phyloP scores from a whole-genome alignment of 495 filamentous ascomycete species.

The Astrothelium subdiscretum region DNA sequence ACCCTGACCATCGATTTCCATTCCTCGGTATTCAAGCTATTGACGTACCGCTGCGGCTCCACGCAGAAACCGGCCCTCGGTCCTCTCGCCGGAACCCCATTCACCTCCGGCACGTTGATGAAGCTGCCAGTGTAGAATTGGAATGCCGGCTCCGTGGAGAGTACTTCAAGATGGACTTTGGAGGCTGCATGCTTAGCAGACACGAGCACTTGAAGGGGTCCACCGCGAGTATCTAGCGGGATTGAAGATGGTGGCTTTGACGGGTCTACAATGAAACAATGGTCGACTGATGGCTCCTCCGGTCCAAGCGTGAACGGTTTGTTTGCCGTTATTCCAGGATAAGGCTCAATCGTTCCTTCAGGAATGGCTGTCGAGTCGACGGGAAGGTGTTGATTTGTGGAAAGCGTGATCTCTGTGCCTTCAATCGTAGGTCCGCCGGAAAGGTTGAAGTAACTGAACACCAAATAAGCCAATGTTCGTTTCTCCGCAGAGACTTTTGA shows the following conservation, averaged over 20 bases:
- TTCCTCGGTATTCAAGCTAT: slow-evolving; percentile 67
- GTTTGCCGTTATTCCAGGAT: slow-evolving; percentile 49
- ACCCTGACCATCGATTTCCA: slow-evolving; percentile 68
- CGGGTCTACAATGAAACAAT: slow-evolving; percentile 42
- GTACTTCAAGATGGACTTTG: slow-evolving; percentile 67
- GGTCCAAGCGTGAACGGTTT: slow-evolving; percentile 57
- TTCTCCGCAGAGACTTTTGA: too few relatives aligned
- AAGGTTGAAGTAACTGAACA: slow-evolving; percentile 86
- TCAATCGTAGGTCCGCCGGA: slow-evolving; percentile 53
- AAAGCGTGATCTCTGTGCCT: slow-evolving; percentile 62
- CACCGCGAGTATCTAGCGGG: slow-evolving; percentile 63
- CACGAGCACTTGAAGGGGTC: slow-evolving; percentile 51
- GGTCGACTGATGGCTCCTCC: slow-evolving; percentile 64
- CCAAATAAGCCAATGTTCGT: background rate
- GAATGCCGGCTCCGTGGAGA: slow-evolving; percentile 88
- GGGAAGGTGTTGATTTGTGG: slow-evolving; percentile 61
- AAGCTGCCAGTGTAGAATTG: slow-evolving; percentile 89
- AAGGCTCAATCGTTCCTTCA: slow-evolving; percentile 35
- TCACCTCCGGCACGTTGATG: slow-evolving; percentile 63
- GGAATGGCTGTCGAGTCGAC: slow-evolving; percentile 47
- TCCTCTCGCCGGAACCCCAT: slow-evolving; percentile 48
- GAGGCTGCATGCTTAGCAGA: slow-evolving; percentile 57
- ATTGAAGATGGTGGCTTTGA: slow-evolving; percentile 57
- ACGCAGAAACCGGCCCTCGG: slow-evolving; percentile 72
- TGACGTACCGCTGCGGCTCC: slow-evolving; percentile 82